A percentile compares a stretch with the other conserved stretches of the same genome.
Conservation (phyloP, 192 early-diverging fungal genomes). For the Gamsiella multidivaricata region DNA sequence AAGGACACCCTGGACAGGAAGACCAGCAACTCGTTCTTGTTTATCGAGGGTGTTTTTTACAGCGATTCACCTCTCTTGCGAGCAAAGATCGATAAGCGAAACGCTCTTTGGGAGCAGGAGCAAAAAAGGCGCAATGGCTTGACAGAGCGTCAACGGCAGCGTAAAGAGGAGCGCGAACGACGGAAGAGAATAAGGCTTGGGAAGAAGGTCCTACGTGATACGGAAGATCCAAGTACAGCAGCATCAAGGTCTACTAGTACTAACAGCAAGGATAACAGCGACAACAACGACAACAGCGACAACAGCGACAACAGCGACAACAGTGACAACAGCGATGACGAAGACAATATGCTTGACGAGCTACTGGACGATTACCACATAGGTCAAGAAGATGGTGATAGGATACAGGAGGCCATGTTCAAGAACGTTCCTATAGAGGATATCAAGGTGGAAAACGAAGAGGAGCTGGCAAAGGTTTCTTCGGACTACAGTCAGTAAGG, state of each 20-base stretch:
- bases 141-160: not conserved
- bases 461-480: slow-evolving; percentile 9
- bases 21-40: slow-evolving; percentile 74
- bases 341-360: too few species aligned
- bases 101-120: slow-evolving; percentile 15
- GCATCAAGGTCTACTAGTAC: too few species aligned
- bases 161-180: not conserved
- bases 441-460: slow-evolving; percentile 20
- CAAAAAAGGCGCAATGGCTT: not conserved
- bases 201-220: not conserved
- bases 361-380: too few species aligned
- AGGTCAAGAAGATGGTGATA: too few species aligned
- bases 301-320: not conserved
- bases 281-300: not conserved
- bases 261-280: too few species aligned
- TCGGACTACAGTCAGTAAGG: slow-evolving; percentile 74
- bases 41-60: slow-evolving; percentile 83
- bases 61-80: slow-evolving; percentile 70
- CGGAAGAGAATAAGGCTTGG: slow-evolving; percentile 1
- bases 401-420: too few species aligned
- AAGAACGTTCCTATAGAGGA: slow-evolving; percentile 14
- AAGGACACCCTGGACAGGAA: slow-evolving; percentile 66
- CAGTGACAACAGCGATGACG: too few species aligned
- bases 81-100: slow-evolving; percentile 48
- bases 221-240: not conserved